phyloP scores from a whole-genome alignment of 768 basidiomycete species.

The Fibroporia radiculosa region DNA sequence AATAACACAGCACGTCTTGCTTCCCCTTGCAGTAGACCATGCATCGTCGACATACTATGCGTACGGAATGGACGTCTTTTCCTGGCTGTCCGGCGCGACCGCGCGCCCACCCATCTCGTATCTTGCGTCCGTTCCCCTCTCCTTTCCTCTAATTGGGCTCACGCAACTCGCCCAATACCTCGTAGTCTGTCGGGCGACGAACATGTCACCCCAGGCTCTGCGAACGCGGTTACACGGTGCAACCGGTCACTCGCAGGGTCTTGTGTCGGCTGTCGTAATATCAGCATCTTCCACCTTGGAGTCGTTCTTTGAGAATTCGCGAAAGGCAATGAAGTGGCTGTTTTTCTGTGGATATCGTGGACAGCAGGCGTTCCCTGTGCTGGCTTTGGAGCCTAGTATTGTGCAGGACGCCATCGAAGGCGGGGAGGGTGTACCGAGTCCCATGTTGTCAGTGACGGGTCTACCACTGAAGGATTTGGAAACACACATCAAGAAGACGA shows the following conservation, averaged over 20 bases:
- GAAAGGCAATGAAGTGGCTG: constrained; percentile 84
- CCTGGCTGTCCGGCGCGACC: constrained; percentile 72
- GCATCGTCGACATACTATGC: constrained; percentile 60
- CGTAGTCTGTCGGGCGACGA: constrained; percentile 65
- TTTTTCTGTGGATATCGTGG: constrained; percentile 92
- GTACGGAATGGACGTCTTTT: constrained; percentile 71
- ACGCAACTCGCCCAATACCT: constrained; percentile 95
- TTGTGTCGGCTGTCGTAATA: constrained; percentile 89
- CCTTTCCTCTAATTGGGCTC: constrained; percentile 92
- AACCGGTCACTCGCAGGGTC: constrained; percentile 96
- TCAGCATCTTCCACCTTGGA: constrained; percentile 72
- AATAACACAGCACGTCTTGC: constrained; percentile 59
- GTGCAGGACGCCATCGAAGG: constrained; percentile 84
- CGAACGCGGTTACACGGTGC: constrained; percentile 71
- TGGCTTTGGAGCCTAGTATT: constrained; percentile 82
- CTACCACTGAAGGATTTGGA: constrained; percentile 70
- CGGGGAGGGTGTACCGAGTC: constrained; percentile 87
- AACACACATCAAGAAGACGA: constrained; percentile 78
- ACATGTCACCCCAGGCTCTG: constrained; percentile 74
- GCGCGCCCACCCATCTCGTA: constrained; percentile 77
- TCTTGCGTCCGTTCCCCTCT: constrained; percentile 88
- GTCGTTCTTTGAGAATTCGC: constrained; percentile 65
- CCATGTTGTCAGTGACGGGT: constrained; percentile 90
- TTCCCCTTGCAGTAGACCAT: constrained; percentile 58
- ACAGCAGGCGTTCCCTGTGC: constrained; percentile 89